phyloP scores from a whole-genome alignment of 1,284 basidiomycete genomes.

The Leccinum solheimii region DNA sequence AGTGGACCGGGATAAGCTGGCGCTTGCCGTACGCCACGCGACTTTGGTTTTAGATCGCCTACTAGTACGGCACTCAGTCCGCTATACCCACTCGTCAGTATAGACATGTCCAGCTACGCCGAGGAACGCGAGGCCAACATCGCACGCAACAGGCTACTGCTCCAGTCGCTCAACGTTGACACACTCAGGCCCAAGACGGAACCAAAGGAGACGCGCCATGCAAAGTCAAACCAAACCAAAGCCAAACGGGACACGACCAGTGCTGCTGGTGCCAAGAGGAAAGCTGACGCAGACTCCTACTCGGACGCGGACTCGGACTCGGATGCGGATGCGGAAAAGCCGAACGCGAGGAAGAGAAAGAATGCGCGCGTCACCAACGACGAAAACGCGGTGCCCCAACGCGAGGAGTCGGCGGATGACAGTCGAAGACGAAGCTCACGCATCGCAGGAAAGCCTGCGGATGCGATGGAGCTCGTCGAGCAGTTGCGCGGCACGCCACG shows the following conservation, averaged over 20 bases:
- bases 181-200: slow-evolving; percentile 44
- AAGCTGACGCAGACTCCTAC: slow-evolving; percentile 12
- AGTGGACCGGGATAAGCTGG: neutral
- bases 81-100: neutral
- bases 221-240: slow-evolving; percentile 4
- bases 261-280: slow-evolving; percentile 16
- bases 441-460: slow-evolving; percentile 56
- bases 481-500: slow-evolving; percentile 33
- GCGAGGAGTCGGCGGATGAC: neutral
- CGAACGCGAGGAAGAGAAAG: slow-evolving; percentile 32
- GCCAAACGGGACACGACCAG: neutral
- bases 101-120: slow-evolving; percentile 42
- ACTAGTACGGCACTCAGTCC: neutral
- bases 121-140: slow-evolving; percentile 50
- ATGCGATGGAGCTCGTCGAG: slow-evolving; percentile 44
- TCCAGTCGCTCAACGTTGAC: slow-evolving; percentile 46
- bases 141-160: slow-evolving; percentile 46
- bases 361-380: slow-evolving; percentile 27
- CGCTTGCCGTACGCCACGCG: neutral
- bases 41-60: neutral
- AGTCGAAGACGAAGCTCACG: slow-evolving; percentile 62
- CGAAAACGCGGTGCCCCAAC: slow-evolving; percentile 22
- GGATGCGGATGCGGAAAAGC: slow-evolving; percentile 11
- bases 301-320: slow-evolving; percentile 7
- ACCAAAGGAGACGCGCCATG: slow-evolving; percentile 42